A percentile compares a stretch with the other conserved stretches of the same genome.
phyloP scores from a whole-genome alignment of 2,329 filamentous ascomycete genomes.

The Penicillium griseofulvum region DNA sequence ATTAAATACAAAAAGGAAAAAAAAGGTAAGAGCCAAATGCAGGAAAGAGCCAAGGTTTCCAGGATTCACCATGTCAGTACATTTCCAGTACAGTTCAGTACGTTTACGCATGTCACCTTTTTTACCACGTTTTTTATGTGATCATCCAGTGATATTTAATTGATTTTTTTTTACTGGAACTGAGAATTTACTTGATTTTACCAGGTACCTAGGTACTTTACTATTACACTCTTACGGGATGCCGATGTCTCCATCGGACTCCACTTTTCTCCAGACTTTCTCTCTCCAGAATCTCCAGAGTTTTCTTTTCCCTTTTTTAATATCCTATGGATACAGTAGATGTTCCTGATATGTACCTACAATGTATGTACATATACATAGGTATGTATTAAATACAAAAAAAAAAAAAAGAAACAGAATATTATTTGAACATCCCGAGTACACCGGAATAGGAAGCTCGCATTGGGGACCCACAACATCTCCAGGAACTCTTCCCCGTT shows the following conservation, averaged over 20 bases:
- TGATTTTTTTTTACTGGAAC: no score
- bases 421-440: background rate
- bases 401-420: no score
- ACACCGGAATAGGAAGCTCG: slow-evolving; percentile 10
- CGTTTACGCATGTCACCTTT: background rate
- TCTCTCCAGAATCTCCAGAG: background rate
- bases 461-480: slow-evolving; percentile 25
- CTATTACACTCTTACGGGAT: background rate
- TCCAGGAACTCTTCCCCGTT: slow-evolving; percentile 2
- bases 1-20: slow-evolving; percentile 15
- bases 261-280: background rate
- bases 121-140: background rate
- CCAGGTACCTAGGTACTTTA: background rate
- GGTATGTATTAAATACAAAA: no score
- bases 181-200: background rate
- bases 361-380: no score
- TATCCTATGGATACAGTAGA: no score
- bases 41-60: slow-evolving; percentile 6
- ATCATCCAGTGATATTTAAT: background rate
- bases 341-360: no score
- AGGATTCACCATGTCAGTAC: background rate
- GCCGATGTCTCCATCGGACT: background rate
- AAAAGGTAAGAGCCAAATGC: slow-evolving; percentile 16
- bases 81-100: background rate
- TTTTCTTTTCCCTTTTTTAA: background rate